phyloP scores from a whole-genome alignment of 192 early-diverging fungal species.

The Coemansia sp. region DNA sequence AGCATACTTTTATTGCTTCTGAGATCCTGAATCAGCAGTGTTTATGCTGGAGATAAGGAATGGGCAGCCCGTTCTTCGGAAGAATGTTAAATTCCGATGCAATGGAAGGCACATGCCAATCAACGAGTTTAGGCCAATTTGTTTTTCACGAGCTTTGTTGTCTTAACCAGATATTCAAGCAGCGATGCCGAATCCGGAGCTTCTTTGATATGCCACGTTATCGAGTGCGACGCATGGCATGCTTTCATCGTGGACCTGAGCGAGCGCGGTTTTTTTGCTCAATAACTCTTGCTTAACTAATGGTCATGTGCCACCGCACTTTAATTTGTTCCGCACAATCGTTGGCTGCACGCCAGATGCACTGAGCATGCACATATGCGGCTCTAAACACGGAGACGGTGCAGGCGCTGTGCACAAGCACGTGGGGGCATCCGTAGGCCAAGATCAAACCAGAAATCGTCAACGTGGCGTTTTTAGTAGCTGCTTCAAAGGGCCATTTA shows the following conservation, averaged over 20 bases:
- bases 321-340: not conserved
- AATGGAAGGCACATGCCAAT: no score
- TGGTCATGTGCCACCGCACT: not conserved
- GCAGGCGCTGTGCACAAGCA: not conserved
- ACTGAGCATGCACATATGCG: not conserved
- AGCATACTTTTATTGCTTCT: no score
- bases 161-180: no score
- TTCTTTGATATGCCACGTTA: no score
- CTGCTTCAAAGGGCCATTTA: not conserved
- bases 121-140: no score
- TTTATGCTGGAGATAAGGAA: no score
- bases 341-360: not conserved
- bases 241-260: not conserved
- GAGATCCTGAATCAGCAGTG: no score
- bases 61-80: no score
- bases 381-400: not conserved
- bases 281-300: not conserved
- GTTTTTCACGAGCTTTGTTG: no score
- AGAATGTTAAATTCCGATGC: no score
- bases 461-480: constrained; percentile 21
- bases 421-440: not conserved
- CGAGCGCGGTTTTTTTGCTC: not conserved
- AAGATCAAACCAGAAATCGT: constrained; percentile 1
- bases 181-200: no score
- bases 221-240: not conserved